Evolutionary conservation across 371 early-diverging fungal genomes (phyloP), one percentile per base, ranked within the genome.

Genomic region (Mortierella sp.): DNA sequence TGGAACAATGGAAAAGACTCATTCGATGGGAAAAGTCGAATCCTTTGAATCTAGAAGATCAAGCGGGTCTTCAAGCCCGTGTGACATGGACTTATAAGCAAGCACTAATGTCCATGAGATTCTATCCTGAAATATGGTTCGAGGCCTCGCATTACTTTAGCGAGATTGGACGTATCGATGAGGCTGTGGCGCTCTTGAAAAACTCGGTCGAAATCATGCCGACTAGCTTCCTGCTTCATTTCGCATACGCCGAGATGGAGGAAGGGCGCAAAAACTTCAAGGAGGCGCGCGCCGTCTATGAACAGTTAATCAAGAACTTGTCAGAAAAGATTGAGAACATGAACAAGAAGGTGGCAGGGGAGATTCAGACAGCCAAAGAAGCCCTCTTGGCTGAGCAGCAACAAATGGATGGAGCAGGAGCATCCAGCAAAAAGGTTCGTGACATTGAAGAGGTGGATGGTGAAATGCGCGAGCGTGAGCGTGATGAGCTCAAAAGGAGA

Each of bases 21-120:
- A 92, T 98, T 62, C 84, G 86, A 52, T 98, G 98, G 98, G 99
- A 98, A 81, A 87, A 86, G 62, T 83, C 88, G 18, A 96, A 98
- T 72, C 97, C 99, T 18, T 82, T 98, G 44, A 88, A 87, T 15
- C 66, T 96, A 29, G 95, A 93, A 44, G 93, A 93, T 25, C 68
- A 81, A 0, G 68, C 80, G 0, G 76, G 80, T 1, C 67, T 96
- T 7, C 80, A 86, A 21, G 87, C 90, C 14, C 90, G 99, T 19
- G 92, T 97, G 2, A 80, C 88, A 1, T 96, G 93, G 80, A 93
- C 92, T 0, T 98, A 95, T 73, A 93, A 93, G 74, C 95, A 95
- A 68, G 94, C 96, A 0, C 87, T 96, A 62, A 80, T 94, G 71
- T 88, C 86, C 47, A 83, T 98, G 75, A 82, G 96, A 43, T 90